Conservation (phyloP, 768 basidiomycete species). For the Pulveroboletus sp. region DNA sequence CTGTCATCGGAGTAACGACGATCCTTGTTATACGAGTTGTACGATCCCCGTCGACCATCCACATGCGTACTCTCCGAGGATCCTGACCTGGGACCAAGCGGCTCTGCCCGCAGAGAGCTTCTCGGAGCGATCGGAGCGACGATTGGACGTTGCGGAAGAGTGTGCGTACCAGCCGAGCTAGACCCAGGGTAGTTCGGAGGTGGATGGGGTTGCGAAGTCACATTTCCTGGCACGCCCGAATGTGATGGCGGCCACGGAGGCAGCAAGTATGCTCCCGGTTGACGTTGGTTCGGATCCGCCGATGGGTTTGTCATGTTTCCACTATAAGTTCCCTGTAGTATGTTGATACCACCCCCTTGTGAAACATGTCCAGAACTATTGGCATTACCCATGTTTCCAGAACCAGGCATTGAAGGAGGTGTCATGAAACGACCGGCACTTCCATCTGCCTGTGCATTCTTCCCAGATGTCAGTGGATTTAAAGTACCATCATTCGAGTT, state of each 20-base stretch:
- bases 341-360: conserved; percentile 7
- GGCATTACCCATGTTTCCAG: neutral
- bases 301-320: neutral
- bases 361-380: neutral
- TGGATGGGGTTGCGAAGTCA: neutral
- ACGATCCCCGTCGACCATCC: conserved; percentile 21
- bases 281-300: conserved; percentile 6
- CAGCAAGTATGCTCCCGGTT: neutral
- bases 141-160: conserved; percentile 21
- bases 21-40: conserved; percentile 11
- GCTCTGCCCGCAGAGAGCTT: conserved; percentile 17
- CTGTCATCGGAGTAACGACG: conserved; percentile 16
- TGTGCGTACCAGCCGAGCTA: neutral
- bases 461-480: neutral
- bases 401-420: neutral
- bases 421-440: neutral
- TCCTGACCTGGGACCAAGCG: conserved; percentile 13
- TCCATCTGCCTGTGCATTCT: neutral
- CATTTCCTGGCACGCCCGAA: conserved; percentile 3
- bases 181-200: neutral
- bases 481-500: neutral
- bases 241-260: conserved; percentile 2
- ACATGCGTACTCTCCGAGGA: conserved; percentile 12
- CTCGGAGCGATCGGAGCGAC: neutral
- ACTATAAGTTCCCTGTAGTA: conserved; percentile 1